phyloP scores from a whole-genome alignment of 2,329 filamentous ascomycete genomes.

The Achaetomium macrosporum region DNA sequence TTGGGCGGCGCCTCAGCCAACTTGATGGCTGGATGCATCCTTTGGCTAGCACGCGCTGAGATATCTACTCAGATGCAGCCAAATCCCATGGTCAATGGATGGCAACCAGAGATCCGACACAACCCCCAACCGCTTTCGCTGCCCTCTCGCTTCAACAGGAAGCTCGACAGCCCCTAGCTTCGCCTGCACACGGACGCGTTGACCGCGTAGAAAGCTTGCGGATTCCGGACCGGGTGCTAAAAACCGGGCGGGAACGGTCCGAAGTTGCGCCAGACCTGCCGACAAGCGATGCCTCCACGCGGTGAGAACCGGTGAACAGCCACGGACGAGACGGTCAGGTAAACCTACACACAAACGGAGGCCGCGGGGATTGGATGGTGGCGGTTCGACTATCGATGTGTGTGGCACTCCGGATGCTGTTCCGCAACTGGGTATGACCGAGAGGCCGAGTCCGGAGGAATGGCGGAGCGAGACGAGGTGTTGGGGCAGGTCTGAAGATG shows the following conservation, averaged over 20 bases:
- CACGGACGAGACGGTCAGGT: not conserved
- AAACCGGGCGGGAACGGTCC: not conserved
- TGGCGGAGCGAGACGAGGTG: constrained; percentile 2
- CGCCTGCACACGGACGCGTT: too few species aligned
- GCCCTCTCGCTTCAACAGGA: not conserved
- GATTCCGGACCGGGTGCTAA: constrained; percentile 6
- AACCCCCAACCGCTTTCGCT: not conserved
- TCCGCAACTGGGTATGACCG: constrained; percentile 2
- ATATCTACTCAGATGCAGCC: constrained; percentile 5
- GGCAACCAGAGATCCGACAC: not conserved
- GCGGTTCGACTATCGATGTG: not conserved
- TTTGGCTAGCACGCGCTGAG: constrained; percentile 18
- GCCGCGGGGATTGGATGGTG: not conserved
- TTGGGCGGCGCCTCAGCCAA: constrained; percentile 30
- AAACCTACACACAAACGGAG: not conserved
- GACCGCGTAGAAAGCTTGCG: not conserved
- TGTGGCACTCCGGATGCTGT: not conserved
- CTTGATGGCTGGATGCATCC: constrained; percentile 31
- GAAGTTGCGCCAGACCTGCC: constrained; percentile 5
- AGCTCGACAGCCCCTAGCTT: not conserved
- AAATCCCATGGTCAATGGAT: constrained; percentile 24
- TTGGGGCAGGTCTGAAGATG: not conserved
- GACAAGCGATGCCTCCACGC: not conserved
- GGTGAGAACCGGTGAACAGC: not conserved
- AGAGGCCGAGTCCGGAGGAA: constrained; percentile 15